Conservation (phyloP, 2,329 filamentous ascomycete species). For the Cladophialophora psammophila region DNA sequence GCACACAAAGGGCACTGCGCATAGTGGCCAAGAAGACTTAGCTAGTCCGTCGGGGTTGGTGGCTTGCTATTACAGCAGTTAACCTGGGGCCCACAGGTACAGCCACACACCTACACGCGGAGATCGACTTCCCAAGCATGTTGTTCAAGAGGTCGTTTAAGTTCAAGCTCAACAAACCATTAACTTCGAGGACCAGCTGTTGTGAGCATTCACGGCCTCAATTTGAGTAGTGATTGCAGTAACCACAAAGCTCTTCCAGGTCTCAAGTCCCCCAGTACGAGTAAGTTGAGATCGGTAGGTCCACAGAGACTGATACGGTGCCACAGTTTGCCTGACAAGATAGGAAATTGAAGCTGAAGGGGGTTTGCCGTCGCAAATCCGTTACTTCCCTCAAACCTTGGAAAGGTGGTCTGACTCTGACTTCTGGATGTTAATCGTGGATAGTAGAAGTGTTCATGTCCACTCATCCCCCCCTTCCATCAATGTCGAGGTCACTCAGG, state of each 20-base stretch:
- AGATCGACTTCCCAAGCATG: constrained; percentile 4
- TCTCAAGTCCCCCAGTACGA: background rate
- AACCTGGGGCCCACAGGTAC: background rate
- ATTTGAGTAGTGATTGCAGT: background rate
- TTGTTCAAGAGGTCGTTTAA: background rate
- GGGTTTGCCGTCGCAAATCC: background rate
- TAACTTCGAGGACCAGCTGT: background rate
- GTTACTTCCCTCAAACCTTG: background rate
- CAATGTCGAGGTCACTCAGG: background rate
- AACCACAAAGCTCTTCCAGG: background rate
- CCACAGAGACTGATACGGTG: background rate
- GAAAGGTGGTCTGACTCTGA: background rate
- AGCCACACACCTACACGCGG: background rate
- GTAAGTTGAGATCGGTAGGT: background rate
- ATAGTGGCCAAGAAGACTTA: background rate
- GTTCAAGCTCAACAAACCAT: background rate
- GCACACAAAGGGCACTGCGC: background rate
- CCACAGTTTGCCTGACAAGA: background rate
- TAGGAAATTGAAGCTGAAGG: background rate
- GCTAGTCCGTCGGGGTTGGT: background rate
- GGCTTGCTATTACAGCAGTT: background rate
- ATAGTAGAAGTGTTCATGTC: background rate
- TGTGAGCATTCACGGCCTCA: background rate
- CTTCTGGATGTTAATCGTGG: background rate
- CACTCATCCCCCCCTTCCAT: background rate